Conservation (phyloP, 768 basidiomycete species). For the Sporobolomyces phaffii region DNA sequence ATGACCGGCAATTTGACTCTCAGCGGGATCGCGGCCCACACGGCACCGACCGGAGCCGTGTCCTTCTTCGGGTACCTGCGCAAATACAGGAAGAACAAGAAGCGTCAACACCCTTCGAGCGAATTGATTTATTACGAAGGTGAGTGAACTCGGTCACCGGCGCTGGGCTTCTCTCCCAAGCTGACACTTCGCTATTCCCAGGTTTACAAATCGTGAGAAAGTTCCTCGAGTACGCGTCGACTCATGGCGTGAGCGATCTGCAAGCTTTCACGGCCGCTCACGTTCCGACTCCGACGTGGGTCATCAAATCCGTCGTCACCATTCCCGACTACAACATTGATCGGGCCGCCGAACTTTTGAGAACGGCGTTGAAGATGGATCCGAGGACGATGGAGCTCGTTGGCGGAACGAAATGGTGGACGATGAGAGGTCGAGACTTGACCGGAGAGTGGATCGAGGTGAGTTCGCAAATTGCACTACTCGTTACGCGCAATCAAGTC, state of each 20-base stretch:
- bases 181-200: conserved; percentile 39
- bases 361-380: conserved; percentile 43
- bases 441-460: conserved; percentile 49
- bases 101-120: conserved; percentile 36
- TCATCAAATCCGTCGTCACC: conserved; percentile 41
- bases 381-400: conserved; percentile 43
- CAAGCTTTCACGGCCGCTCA: conserved; percentile 45
- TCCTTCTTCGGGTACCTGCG: conserved; percentile 45
- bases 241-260: conserved; percentile 46
- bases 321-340: conserved; percentile 43
- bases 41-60: conserved; percentile 44
- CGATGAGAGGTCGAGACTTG: conserved; percentile 43
- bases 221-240: conserved; percentile 46
- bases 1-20: conserved; percentile 18
- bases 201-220: conserved; percentile 44
- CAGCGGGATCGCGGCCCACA: conserved; percentile 23
- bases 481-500: too few relatives aligned
- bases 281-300: conserved; percentile 43
- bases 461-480: too few relatives aligned
- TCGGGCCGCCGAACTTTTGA: conserved; percentile 43
- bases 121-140: conserved; percentile 47
- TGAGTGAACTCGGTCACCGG: not conserved
- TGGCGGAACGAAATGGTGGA: conserved; percentile 47
- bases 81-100: conserved; percentile 38
- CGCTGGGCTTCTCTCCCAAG: not conserved